These are phyloP conservation scores for Fusarium citri DNA, from an alignment of 2,329 filamentous ascomycete genomes.

Conservation along the genomic window DNA sequence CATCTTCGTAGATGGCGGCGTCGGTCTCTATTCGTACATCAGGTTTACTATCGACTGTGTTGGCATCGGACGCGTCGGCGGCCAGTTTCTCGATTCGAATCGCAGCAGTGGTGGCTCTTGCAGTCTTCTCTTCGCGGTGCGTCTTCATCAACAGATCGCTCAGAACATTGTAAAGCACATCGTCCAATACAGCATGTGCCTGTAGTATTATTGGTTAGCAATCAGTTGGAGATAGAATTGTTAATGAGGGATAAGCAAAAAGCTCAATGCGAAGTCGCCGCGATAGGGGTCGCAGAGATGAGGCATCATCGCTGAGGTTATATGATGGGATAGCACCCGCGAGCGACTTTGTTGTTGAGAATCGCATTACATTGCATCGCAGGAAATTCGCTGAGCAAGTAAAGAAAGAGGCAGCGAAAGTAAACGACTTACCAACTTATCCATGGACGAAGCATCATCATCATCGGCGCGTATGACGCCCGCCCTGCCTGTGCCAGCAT, in stretches of 20 bases:
- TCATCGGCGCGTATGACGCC: constrained; percentile 66
- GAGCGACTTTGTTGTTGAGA: constrained; percentile 2
- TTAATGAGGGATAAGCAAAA: neutral
- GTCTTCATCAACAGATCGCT: constrained; percentile 79
- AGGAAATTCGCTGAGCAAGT: constrained; percentile 20
- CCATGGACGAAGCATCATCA: constrained; percentile 64
- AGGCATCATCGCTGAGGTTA: constrained; percentile 12
- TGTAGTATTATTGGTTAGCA: constrained; percentile 49
- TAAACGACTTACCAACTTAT: constrained; percentile 66
- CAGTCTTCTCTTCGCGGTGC: constrained; percentile 82
- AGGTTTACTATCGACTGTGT: constrained; percentile 64
- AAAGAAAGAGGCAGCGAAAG: constrained; percentile 21
- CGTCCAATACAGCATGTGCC: constrained; percentile 77
- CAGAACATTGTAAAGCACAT: constrained; percentile 80
- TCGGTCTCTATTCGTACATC: constrained; percentile 72
- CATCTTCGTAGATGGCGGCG: constrained; percentile 77
- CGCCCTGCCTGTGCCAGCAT: constrained; percentile 64
- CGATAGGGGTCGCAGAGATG: constrained; percentile 28
- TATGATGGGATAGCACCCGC: constrained; percentile 9
- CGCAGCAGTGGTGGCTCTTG: constrained; percentile 73
- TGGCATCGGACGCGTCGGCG: constrained; percentile 65
- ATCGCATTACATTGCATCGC: constrained; percentile 25
- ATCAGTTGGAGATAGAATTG: constrained; percentile 7
- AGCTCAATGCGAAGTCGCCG: constrained; percentile 11
- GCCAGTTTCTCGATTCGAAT: constrained; percentile 73